Evolutionary conservation across 1,284 basidiomycete species (phyloP).

Genomic region (Tylopilus sp.): DNA sequence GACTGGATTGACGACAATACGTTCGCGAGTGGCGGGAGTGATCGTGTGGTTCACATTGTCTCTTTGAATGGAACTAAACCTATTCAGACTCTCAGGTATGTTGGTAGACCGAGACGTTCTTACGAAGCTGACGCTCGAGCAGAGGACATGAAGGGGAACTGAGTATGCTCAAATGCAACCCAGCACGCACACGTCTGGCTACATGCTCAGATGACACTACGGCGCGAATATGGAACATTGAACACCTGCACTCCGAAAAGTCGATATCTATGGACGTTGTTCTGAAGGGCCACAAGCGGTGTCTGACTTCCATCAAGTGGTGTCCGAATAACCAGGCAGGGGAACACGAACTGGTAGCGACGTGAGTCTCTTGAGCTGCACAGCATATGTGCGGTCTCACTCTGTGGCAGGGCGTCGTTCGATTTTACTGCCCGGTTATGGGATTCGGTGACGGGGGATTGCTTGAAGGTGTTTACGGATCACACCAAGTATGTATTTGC

Average conservation of each 20-base stretch:
- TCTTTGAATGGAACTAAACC: conserved; percentile 49
- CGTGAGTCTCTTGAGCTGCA: conserved; percentile 45
- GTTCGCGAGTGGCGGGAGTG: conserved; percentile 74
- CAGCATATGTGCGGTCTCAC: conserved; percentile 7
- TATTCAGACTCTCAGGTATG: conserved; percentile 56
- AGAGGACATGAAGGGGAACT: conserved; percentile 77
- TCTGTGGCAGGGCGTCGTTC: conserved; percentile 58
- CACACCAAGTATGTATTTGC: conserved; percentile 67
- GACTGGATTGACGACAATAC: conserved; percentile 74
- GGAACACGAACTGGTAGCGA: conserved; percentile 58
- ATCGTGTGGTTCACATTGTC: conserved; percentile 60
- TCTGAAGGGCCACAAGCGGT: conserved; percentile 60
- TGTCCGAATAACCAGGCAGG: conserved; percentile 48
- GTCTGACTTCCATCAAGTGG: conserved; percentile 73
- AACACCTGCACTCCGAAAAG: conserved; percentile 30
- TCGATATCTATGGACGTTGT: conserved; percentile 36
- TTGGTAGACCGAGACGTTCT: conserved; percentile 7
- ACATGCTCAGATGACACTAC: conserved; percentile 79
- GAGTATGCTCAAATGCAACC: conserved; percentile 72
- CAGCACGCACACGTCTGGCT: conserved; percentile 61
- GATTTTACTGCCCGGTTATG: conserved; percentile 73
- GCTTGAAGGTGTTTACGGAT: conserved; percentile 62
- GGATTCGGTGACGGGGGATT: conserved; percentile 72
- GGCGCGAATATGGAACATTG: conserved; percentile 71
- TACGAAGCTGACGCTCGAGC: conserved; percentile 12